Evolutionary conservation across 1,139 yeast genomes (phyloP).

Genomic region (Candida tropicalis): DNA sequence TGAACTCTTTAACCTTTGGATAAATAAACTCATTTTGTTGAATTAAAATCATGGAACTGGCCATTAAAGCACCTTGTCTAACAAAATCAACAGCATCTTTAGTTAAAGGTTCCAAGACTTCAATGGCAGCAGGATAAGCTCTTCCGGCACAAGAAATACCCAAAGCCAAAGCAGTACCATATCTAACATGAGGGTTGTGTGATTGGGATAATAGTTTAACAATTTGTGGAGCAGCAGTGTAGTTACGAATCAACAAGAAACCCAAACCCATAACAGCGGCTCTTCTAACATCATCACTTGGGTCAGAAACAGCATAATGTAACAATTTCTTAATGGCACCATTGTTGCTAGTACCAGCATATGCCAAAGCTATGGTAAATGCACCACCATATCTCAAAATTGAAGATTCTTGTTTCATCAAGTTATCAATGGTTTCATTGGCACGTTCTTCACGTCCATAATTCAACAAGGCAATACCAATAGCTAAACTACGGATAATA

Average conservation of each 20-base stretch:
- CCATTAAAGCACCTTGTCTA: conserved; percentile 95
- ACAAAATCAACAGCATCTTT: conserved; percentile 97
- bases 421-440: conserved; percentile 64
- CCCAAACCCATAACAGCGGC: conserved; percentile 96
- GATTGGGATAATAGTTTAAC: conserved; percentile 92
- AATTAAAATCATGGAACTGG: conserved; percentile 87
- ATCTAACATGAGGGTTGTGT: conserved; percentile 97
- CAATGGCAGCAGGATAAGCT: conserved; percentile 84
- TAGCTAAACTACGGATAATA: conserved; percentile 86
- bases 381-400: conserved; percentile 96
- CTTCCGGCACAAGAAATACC: conserved; percentile 98
- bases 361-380: conserved; percentile 90
- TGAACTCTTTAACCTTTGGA: conserved; percentile 79
- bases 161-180: conserved; percentile 96
- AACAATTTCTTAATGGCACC: conserved; percentile 81
- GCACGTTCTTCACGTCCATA: conserved; percentile 88
- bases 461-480: conserved; percentile 84
- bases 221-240: conserved; percentile 92
- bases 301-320: conserved; percentile 95
- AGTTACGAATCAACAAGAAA: conserved; percentile 85
- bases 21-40: conserved; percentile 88
- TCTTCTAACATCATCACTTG: conserved; percentile 95
- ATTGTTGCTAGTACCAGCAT: conserved; percentile 95
- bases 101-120: conserved; percentile 87
- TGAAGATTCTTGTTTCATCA: conserved; percentile 77